Evolutionary conservation across 2,329 filamentous ascomycete species (phyloP).

Genomic region (Colletotrichum gloeosporioides): DNA sequence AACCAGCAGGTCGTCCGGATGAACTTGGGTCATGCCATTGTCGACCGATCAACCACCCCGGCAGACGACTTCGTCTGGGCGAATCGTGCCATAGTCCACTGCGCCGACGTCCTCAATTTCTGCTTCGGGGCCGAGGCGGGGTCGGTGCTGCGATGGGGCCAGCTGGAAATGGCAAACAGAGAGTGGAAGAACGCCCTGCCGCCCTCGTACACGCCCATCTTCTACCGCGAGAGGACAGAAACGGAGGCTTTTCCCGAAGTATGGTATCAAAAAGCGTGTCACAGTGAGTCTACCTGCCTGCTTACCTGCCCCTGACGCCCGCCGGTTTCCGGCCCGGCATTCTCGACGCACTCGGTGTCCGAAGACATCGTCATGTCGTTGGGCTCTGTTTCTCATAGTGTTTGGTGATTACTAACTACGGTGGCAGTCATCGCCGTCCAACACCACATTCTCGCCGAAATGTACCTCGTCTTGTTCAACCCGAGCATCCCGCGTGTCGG

Average conservation of each 20-base stretch:
- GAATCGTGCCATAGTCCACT: conserved; percentile 67
- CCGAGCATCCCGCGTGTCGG: conserved; percentile 58
- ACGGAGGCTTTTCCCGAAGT: conserved; percentile 38
- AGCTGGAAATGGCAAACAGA: conserved; percentile 22
- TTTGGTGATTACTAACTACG: conserved; percentile 26
- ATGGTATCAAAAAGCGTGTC: conserved; percentile 23
- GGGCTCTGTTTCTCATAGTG: conserved; percentile 25
- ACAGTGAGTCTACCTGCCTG: conserved; percentile 4
- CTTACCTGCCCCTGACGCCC: not conserved
- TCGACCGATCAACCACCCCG: conserved; percentile 53
- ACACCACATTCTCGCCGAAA: conserved; percentile 63
- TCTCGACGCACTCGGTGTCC: not conserved
- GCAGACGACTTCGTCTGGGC: conserved; percentile 62
- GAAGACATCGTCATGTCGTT: conserved; percentile 47
- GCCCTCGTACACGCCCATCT: conserved; percentile 22
- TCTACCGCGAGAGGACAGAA: conserved; percentile 25
- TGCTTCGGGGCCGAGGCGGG: conserved; percentile 55
- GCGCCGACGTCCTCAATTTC: conserved; percentile 67
- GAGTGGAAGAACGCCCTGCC: conserved; percentile 23
- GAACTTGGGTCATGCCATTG: conserved; percentile 51
- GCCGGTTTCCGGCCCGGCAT: not conserved
- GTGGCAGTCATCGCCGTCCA: conserved; percentile 61
- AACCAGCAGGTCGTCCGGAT: conserved; percentile 53
- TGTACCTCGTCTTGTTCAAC: conserved; percentile 63
- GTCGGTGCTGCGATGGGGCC: conserved; percentile 17